Evolutionary conservation across 2,329 filamentous ascomycete genomes (phyloP).

Genomic region (Cladophialophora psammophila): DNA sequence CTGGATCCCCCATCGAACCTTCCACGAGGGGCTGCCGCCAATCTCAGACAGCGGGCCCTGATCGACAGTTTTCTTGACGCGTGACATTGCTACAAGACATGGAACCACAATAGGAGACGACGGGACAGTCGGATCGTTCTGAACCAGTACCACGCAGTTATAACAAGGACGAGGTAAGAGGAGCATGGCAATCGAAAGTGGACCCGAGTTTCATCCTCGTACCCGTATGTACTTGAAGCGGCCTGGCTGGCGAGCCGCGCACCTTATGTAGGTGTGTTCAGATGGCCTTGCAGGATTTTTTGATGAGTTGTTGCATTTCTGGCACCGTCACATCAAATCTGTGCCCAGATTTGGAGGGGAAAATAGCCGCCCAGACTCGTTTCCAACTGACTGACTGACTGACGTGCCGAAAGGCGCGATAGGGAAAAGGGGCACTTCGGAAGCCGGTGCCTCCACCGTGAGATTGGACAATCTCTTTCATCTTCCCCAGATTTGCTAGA

Average conservation of each 20-base stretch:
- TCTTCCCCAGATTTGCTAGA: constrained; percentile 35
- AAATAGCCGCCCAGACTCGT: too few relatives aligned
- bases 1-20: constrained; percentile 9
- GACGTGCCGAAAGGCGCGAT: constrained; percentile 16
- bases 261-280: neutral
- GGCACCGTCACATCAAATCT: neutral
- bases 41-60: constrained; percentile 26
- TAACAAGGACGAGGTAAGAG: too few relatives aligned
- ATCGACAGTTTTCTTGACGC: constrained; percentile 23
- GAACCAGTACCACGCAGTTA: constrained; percentile 2
- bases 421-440: constrained; percentile 25
- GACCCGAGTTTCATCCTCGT: constrained; percentile 1
- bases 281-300: neutral
- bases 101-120: constrained; percentile 7
- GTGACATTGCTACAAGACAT: constrained; percentile 2
- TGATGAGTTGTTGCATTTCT: neutral
- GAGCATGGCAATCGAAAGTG: constrained; percentile 1
- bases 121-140: constrained; percentile 8
- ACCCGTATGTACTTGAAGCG: neutral
- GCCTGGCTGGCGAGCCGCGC: constrained; percentile 4
- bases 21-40: constrained; percentile 16
- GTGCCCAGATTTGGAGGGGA: too few relatives aligned
- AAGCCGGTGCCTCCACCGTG: constrained; percentile 31
- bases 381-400: neutral
- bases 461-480: constrained; percentile 36